Conservation (phyloP, 805 yeast genomes). For the Metschnikowia lunata region DNA sequence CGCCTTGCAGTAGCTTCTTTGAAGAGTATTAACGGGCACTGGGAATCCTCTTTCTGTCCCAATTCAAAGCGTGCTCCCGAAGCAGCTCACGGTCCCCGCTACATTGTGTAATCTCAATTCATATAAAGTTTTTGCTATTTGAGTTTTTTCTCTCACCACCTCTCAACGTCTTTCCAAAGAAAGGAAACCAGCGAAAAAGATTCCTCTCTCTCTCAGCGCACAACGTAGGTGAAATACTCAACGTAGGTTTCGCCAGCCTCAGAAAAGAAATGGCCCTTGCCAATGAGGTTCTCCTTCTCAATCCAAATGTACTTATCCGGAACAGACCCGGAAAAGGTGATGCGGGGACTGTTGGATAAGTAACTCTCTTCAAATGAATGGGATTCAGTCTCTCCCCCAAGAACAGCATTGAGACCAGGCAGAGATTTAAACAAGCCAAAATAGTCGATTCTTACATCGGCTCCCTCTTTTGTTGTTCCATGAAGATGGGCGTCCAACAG, state of each 20-base stretch:
- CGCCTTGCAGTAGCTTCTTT: no score
- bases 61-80: no score
- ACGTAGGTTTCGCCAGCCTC: conserved; percentile 47
- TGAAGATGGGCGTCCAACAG: conserved; percentile 49
- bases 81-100: neutral
- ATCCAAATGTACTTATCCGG: conserved; percentile 50
- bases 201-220: conserved; percentile 7
- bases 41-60: no score
- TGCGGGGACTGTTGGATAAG: conserved; percentile 44
- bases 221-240: conserved; percentile 49
- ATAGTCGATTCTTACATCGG: conserved; percentile 41
- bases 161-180: no score
- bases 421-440: conserved; percentile 44
- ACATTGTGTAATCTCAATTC: conserved; percentile 1
- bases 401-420: conserved; percentile 33
- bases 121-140: neutral
- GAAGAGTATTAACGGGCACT: no score
- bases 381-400: conserved; percentile 27
- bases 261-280: conserved; percentile 57
- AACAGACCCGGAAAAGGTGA: conserved; percentile 39
- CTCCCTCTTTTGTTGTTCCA: conserved; percentile 42
- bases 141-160: neutral
- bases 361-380: conserved; percentile 44
- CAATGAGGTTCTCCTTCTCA: conserved; percentile 43
- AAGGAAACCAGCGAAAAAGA: neutral